A percentile compares a stretch with the other conserved stretches of the same genome.
These are phyloP conservation scores for Auricularia heimuer DNA, from an alignment of 768 basidiomycete genomes.

Conservation along the genomic window DNA sequence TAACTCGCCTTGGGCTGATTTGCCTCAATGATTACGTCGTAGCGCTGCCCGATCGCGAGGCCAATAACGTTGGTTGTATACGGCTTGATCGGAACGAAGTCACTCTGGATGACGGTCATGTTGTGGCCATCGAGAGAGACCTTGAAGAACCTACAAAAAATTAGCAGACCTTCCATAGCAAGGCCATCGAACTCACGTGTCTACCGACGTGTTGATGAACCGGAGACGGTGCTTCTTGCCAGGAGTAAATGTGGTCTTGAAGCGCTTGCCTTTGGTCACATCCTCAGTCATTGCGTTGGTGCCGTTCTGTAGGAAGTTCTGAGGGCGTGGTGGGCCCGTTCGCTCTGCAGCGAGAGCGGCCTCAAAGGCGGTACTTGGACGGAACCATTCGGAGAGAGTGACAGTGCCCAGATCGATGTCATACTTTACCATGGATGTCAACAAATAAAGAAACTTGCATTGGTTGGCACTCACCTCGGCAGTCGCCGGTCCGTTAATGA, in stretches of 20 bases:
- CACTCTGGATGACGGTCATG: conserved; percentile 6
- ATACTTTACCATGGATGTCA: not conserved
- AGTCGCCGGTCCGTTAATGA: not conserved
- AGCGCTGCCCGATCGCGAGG: conserved; percentile 5
- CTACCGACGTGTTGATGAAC: conserved; percentile 4
- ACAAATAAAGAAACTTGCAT: not conserved
- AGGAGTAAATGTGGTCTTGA: conserved; percentile 3
- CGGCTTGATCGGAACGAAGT: conserved; percentile 1
- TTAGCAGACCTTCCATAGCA: not conserved
- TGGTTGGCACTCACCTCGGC: not conserved
- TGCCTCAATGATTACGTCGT: conserved; percentile 5
- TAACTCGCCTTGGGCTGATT: conserved; percentile 1
- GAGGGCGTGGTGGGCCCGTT: not conserved
- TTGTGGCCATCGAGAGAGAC: conserved; percentile 3
- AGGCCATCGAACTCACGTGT: not conserved
- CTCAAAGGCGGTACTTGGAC: not conserved
- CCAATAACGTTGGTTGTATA: not conserved
- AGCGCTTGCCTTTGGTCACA: not conserved
- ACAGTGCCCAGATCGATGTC: not conserved
- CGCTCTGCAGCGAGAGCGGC: not conserved
- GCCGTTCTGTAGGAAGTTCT: conserved; percentile 1
- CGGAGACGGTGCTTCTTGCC: conserved; percentile 8
- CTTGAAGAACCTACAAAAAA: not conserved
- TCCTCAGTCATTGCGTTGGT: not conserved
- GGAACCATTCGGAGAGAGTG: conserved; percentile 1